Conservation (phyloP, 495 filamentous ascomycete genomes). For the Bryoglossum gracile region DNA sequence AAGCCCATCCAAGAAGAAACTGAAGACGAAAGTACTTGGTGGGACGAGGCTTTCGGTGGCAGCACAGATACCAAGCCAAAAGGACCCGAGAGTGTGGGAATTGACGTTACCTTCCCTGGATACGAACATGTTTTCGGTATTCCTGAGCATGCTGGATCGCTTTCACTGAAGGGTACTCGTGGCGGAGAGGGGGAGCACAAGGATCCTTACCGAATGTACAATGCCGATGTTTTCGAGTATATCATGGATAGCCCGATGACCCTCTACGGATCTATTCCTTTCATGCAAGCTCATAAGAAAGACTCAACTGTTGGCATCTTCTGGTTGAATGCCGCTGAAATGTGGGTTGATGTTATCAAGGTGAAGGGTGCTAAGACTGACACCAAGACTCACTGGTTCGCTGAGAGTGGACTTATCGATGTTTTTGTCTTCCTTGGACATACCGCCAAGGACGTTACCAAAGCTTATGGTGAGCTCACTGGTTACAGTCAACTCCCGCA, state of each 20-base stretch:
- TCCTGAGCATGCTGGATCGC: slow-evolving; percentile 81
- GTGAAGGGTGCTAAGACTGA: slow-evolving; percentile 59
- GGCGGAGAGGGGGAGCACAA: slow-evolving; percentile 78
- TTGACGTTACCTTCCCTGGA: slow-evolving; percentile 87
- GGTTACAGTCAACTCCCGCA: slow-evolving; percentile 88
- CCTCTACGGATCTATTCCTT: slow-evolving; percentile 89
- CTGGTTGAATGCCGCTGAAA: slow-evolving; percentile 96
- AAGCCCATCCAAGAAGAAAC: slow-evolving; percentile 7
- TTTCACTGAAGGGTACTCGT: slow-evolving; percentile 83
- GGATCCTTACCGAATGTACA: slow-evolving; percentile 94
- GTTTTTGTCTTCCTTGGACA: slow-evolving; percentile 92
- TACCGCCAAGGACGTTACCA: slow-evolving; percentile 68
- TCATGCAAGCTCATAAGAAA: slow-evolving; percentile 95
- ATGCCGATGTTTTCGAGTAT: slow-evolving; percentile 96
- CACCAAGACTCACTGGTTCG: slow-evolving; percentile 95
- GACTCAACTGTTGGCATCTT: slow-evolving; percentile 94
- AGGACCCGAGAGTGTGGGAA: slow-evolving; percentile 77
- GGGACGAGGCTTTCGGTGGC: slow-evolving; percentile 93
- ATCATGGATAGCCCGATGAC: slow-evolving; percentile 96
- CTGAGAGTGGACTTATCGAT: slow-evolving; percentile 82
- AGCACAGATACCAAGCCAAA: slow-evolving; percentile 89
- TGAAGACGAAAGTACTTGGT: slow-evolving; percentile 80
- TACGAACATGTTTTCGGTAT: slow-evolving; percentile 94
- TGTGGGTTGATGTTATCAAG: slow-evolving; percentile 93
- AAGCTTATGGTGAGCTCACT: slow-evolving; percentile 82